These are phyloP conservation scores for Suillus discolor DNA, from an alignment of 768 basidiomycete genomes.

Conservation along the genomic window DNA sequence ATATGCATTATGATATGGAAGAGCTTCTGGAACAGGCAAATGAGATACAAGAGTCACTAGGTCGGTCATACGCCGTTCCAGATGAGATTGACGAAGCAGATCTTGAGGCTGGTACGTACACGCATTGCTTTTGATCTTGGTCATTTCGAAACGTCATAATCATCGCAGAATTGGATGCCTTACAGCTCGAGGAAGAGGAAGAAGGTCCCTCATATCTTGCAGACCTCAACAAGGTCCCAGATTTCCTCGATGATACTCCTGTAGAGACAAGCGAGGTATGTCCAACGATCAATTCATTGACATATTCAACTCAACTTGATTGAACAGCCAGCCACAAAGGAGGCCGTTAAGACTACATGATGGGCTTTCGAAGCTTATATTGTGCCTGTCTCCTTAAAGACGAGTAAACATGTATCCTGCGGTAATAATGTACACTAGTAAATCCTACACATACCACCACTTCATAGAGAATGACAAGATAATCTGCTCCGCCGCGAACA, in stretches of 20 bases:
- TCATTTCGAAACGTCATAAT: constrained; percentile 7
- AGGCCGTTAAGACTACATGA: constrained; percentile 59
- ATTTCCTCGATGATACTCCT: constrained; percentile 90
- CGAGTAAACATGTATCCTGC: constrained; percentile 9
- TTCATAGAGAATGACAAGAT: constrained; percentile 8
- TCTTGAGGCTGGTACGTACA: constrained; percentile 82
- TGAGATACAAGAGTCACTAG: constrained; percentile 94
- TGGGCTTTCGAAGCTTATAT: constrained; percentile 12
- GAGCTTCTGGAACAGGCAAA: constrained; percentile 96
- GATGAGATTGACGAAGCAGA: constrained; percentile 98
- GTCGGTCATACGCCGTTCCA: constrained; percentile 92
- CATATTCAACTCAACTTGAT: constrained; percentile 6
- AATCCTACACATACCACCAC: constrained; percentile 5
- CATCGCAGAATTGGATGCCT: constrained; percentile 83
- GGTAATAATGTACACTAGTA: constrained; percentile 20
- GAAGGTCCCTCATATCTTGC: constrained; percentile 88
- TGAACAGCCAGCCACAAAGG: constrained; percentile 46
- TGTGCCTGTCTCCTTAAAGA: not conserved
- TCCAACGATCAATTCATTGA: constrained; percentile 3
- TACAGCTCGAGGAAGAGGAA: constrained; percentile 90
- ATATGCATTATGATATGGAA: constrained; percentile 97
- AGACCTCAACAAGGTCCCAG: constrained; percentile 85
- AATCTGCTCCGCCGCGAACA: not conserved
- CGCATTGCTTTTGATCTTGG: not conserved
- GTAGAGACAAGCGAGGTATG: constrained; percentile 65